Evolutionary conservation across 257 asterid genomes (phyloP).

Genomic region (Solanum dulcamara): DNA sequence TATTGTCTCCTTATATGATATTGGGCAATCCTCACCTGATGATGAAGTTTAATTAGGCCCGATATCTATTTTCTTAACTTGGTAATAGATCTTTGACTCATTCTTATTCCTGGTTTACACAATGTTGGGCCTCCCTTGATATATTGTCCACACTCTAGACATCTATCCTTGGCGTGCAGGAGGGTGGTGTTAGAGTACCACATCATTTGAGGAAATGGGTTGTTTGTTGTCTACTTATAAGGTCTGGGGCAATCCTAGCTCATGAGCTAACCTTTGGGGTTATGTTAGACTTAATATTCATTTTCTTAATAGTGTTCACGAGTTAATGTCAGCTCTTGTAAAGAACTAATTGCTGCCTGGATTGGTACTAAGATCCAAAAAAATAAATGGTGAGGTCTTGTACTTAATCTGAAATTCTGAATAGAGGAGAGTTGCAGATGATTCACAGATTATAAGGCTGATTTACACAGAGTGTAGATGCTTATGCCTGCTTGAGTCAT

Average conservation of each 20-base stretch:
- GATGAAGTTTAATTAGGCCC: background rate
- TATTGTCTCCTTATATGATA: background rate
- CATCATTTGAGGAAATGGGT: background rate
- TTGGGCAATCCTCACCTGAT: background rate
- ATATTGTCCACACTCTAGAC: background rate
- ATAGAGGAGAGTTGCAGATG: background rate
- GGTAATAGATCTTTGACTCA: background rate
- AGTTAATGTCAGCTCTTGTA: background rate
- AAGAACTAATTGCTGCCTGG: background rate
- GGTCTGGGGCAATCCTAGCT: background rate
- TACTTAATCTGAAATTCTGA: background rate
- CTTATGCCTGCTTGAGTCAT: background rate
- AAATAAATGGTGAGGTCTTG: background rate
- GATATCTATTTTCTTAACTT: background rate
- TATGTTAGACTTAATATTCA: background rate
- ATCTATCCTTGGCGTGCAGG: background rate
- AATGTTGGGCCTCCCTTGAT: background rate
- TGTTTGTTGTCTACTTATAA: background rate
- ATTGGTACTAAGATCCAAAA: background rate
- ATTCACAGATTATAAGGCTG: background rate
- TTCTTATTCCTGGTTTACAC: background rate
- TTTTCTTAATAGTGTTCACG: background rate
- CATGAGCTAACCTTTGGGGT: background rate
- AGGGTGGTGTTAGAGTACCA: background rate
- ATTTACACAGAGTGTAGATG: background rate